Evolutionary conservation across 2,329 filamentous ascomycete genomes (phyloP).

Genomic region (Paracamarosporium sp.): DNA sequence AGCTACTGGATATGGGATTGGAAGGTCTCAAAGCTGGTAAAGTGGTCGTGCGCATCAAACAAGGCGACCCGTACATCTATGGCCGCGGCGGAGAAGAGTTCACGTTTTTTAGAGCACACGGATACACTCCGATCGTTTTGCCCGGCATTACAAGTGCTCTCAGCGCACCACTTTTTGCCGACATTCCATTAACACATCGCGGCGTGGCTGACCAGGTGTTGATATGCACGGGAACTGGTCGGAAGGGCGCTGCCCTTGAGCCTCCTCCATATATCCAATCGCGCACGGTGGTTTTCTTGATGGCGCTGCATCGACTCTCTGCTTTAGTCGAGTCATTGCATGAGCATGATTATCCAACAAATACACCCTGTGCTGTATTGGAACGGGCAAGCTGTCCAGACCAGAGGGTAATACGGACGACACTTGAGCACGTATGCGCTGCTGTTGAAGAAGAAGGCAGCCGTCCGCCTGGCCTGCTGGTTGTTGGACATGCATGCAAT

Average conservation of each 20-base stretch:
- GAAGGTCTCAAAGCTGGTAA: constrained; percentile 72
- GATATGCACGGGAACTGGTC: constrained; percentile 94
- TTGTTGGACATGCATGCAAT: constrained; percentile 84
- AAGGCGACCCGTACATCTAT: constrained; percentile 96
- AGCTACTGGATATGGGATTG: constrained; percentile 81
- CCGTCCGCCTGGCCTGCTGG: constrained; percentile 84
- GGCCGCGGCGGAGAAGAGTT: constrained; percentile 94
- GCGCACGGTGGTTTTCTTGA: constrained; percentile 90
- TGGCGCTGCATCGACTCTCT: constrained; percentile 86
- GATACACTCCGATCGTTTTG: constrained; percentile 75
- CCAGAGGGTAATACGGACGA: constrained; percentile 90
- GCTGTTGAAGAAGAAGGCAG: constrained; percentile 91
- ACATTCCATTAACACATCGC: constrained; percentile 86
- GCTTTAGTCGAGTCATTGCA: constrained; percentile 74
- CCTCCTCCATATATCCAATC: constrained; percentile 79
- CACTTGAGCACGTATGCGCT: constrained; percentile 76
- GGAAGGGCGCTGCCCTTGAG: constrained; percentile 82
- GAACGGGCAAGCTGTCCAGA: constrained; percentile 94
- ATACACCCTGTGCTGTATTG: constrained; percentile 90
- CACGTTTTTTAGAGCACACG: constrained; percentile 77
- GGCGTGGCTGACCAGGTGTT: constrained; percentile 91
- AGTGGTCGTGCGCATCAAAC: constrained; percentile 88
- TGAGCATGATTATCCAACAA: constrained; percentile 67
- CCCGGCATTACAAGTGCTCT: constrained; percentile 91
- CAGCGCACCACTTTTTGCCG: constrained; percentile 85